A percentile compares a stretch with the other conserved stretches of the same genome.
phyloP scores from a whole-genome alignment of 208 protist species.

The Spongospora subterranea region DNA sequence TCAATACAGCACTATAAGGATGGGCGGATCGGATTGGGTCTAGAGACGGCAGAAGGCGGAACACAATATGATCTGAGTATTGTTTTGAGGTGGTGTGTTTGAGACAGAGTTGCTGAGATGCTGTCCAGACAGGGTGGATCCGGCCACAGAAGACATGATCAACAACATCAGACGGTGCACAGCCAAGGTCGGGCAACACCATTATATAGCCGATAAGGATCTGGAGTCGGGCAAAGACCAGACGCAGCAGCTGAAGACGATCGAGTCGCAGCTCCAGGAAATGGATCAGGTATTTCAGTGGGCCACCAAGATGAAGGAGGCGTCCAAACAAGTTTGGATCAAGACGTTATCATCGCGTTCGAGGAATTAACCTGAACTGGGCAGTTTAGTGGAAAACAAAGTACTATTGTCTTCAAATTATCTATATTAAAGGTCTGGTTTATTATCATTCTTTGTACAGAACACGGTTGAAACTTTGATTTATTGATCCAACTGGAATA shows the following conservation, averaged over 20 bases:
- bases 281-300: not conserved
- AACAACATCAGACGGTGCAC: not conserved
- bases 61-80: not conserved
- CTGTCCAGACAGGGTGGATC: not conserved
- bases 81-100: not conserved
- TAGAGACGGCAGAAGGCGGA: not conserved
- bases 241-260: not conserved
- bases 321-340: not conserved
- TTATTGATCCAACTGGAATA: constrained; percentile 39
- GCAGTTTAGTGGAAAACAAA: not conserved
- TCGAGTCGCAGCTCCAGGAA: not conserved
- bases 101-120: not conserved
- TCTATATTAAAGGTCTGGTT: not conserved
- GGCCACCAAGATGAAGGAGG: not conserved
- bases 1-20: not conserved
- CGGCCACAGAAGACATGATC: not conserved
- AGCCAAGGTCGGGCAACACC: not conserved
- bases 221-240: not conserved
- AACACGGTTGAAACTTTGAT: not conserved
- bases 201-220: not conserved
- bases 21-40: not conserved
- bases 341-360: too few relatives aligned
- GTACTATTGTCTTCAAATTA: not conserved
- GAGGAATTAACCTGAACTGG: not conserved
- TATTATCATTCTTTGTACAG: not conserved